phyloP scores from a whole-genome alignment of 2,329 filamentous ascomycete species.

The Xylariomycetidae sp. region DNA sequence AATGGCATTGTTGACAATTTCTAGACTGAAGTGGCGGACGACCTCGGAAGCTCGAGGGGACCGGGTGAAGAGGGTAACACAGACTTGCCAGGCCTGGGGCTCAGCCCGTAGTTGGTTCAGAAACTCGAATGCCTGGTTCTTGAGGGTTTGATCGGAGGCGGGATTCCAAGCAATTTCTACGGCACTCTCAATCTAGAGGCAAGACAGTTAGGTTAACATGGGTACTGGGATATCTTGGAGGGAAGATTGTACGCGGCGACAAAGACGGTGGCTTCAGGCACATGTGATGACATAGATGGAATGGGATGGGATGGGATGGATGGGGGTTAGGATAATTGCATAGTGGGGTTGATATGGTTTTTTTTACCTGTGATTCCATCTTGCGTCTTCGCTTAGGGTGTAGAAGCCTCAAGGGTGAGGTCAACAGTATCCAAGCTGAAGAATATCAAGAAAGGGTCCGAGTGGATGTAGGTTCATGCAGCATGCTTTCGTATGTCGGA shows the following conservation, averaged over 20 bases:
- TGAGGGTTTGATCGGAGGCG: conserved; percentile 67
- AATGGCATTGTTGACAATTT: conserved; percentile 89
- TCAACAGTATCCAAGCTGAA: too few relatives aligned
- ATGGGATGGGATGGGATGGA: conserved; percentile 19
- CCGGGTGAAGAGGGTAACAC: conserved; percentile 79
- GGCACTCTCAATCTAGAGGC: conserved; percentile 77
- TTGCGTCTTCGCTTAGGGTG: too few relatives aligned
- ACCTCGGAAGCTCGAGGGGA: conserved; percentile 73
- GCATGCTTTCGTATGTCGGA: too few relatives aligned
- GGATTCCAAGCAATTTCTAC: conserved; percentile 92
- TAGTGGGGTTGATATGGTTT: too few relatives aligned
- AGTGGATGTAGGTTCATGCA: too few relatives aligned
- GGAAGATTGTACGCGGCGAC: neutral
- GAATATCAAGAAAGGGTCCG: too few relatives aligned
- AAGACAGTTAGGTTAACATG: conserved; percentile 10
- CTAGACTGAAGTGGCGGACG: conserved; percentile 82
- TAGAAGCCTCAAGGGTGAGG: too few relatives aligned
- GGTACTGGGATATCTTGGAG: neutral
- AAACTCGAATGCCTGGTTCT: conserved; percentile 79
- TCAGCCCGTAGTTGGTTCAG: conserved; percentile 74
- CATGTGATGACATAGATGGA: too few relatives aligned
- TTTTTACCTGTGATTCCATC: too few relatives aligned
- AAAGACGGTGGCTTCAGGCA: too few relatives aligned
- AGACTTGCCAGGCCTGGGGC: conserved; percentile 84
- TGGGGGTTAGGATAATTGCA: conserved; percentile 16